A percentile compares a stretch with the other conserved stretches of the same genome.
Evolutionary conservation across 2,329 filamentous ascomycete species (phyloP).

Genomic region (Colletotrichum tamarilloi): DNA sequence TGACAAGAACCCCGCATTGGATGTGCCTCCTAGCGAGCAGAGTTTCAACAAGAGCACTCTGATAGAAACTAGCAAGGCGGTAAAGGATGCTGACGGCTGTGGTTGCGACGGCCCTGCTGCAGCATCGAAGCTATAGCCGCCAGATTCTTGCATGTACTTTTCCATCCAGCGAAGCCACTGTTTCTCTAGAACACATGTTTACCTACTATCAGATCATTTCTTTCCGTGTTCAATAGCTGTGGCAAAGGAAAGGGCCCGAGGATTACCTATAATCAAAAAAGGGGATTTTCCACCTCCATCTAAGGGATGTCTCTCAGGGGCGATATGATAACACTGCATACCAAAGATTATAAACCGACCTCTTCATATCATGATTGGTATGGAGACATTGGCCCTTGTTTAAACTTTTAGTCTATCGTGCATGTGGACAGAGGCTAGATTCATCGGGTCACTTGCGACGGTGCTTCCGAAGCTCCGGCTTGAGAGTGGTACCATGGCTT

Average conservation of each 20-base stretch:
- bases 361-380: too few relatives aligned
- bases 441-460: too few relatives aligned
- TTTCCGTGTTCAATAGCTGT: not conserved
- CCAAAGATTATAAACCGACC: too few relatives aligned
- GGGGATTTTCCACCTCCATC: not conserved
- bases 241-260: not conserved
- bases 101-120: constrained; percentile 2
- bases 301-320: not conserved
- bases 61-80: constrained; percentile 1
- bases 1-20: constrained; percentile 60
- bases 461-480: too few relatives aligned
- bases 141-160: not conserved
- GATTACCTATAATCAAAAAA: not conserved
- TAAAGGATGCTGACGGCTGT: not conserved
- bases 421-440: too few relatives aligned
- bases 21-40: constrained; percentile 39
- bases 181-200: too few relatives aligned
- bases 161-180: not conserved
- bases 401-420: too few relatives aligned
- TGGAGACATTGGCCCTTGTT: too few relatives aligned
- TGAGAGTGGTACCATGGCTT: too few relatives aligned
- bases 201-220: too few relatives aligned
- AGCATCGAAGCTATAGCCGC: constrained; percentile 4
- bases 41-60: constrained; percentile 31
- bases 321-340: not conserved